Evolutionary conservation across 345 rosid genomes (phyloP), one percentile per base, ranked within the genome.

Genomic region (Camelina hispida): DNA sequence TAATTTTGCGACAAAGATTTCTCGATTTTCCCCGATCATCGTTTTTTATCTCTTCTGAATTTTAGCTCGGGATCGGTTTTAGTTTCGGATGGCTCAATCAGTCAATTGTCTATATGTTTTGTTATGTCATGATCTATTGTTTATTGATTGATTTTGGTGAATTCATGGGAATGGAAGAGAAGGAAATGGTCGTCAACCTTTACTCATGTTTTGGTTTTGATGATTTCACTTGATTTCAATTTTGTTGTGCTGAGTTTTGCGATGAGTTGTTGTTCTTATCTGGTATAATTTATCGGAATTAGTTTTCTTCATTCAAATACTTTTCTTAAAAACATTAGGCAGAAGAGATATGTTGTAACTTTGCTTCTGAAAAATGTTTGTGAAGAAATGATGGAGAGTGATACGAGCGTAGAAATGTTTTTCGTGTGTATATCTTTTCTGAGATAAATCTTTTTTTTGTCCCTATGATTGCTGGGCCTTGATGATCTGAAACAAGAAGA

Each of bases 161-260:
- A 52, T 42, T 46, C 37, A 18, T 62, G 17, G 30, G 28, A 17
- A 34, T 23, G 35, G 25, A 32, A 3, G 2, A 18, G 53, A 37
- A 37, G 5, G 16, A 43, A 16, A 46, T 63, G 11, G 23, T 62
- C 61, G 37, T 32, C 46, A 68, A 43, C 34, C 28, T 40, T 43
- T 47, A 40, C 67, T 66, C 51, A 58, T 38, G 22, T 50, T 59
- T 51, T 51, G 20, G 4, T 61, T 68, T 61, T 75, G 34, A 74
- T 74, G 9, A 58, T 50, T 67, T 38, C n/a, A 38, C 17, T 23
- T 37, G 42, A 37, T 18, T 59, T 38, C 17, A 0, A 25, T 11
- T 44, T 3, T 40, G 14, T 10, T 63, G 9, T 43, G 13, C 42
- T 15, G 13, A 23, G 76, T 44, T 35, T 43, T 64, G 23, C 44